Evolutionary conservation across 2,329 filamentous ascomycete genomes (phyloP).

Genomic region (Akanthomyces dipterigenus): DNA sequence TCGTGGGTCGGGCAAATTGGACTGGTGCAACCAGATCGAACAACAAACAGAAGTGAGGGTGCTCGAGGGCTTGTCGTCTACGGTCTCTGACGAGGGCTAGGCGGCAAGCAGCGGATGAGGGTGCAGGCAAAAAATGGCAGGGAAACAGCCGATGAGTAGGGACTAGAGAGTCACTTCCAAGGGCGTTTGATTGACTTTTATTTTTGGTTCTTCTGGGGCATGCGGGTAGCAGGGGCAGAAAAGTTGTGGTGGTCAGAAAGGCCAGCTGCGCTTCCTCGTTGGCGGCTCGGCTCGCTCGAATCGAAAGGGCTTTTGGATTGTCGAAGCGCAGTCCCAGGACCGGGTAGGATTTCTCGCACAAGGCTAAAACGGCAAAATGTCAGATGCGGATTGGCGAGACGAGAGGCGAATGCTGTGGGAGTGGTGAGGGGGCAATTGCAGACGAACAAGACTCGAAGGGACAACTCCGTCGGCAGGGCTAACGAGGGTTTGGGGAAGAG

Average conservation of each 20-base stretch:
- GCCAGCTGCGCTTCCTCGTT: constrained; percentile 3
- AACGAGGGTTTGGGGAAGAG: background rate
- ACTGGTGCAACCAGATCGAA: constrained; percentile 1
- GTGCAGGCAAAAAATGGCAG: background rate
- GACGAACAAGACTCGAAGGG: constrained; percentile 1
- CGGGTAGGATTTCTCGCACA: background rate
- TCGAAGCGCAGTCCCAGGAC: constrained; percentile 4
- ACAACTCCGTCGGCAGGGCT: constrained; percentile 1
- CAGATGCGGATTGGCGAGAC: constrained; percentile 1
- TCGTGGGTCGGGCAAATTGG: background rate
- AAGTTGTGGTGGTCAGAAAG: background rate
- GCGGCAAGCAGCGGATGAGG: background rate
- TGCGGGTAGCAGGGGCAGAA: constrained; percentile 3
- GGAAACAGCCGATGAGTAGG: background rate
- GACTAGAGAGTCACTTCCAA: constrained; percentile 3
- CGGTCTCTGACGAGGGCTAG: background rate
- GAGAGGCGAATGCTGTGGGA: background rate
- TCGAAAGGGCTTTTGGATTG: background rate
- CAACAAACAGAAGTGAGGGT: constrained; percentile 1
- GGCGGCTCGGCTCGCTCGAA: constrained; percentile 5
- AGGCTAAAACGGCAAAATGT: background rate
- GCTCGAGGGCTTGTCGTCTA: background rate
- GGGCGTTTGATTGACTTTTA: background rate
- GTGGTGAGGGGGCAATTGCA: background rate
- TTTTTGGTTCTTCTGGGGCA: background rate